Evolutionary conservation across 345 rosid genomes (phyloP), one percentile per base, ranked within the genome.

Genomic region (Boechera retrofracta): DNA sequence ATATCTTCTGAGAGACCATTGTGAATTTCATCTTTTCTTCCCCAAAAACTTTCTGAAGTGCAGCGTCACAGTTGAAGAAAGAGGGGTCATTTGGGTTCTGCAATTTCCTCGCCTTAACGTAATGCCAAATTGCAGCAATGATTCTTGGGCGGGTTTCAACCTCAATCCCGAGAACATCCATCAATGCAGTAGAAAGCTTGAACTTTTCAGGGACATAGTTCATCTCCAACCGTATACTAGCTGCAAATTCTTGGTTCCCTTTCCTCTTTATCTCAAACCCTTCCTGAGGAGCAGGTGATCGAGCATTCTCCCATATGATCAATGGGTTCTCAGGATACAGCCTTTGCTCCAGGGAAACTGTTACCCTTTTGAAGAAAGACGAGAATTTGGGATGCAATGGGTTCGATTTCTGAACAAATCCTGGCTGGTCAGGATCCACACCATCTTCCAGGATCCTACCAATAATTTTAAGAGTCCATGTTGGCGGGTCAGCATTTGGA

Each of bases 101-200:
- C 83, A 95, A 64, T 81, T 92, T 95, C 82, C 97, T 89, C 51
- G 98, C 99, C 85, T 95, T 95, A 24, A 92, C 99, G 74, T 95
- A 95, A 79, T 95, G 99, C 99, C 99, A 95, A 73, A 95, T 86
- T 32, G 96, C 96, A 77, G 97, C 96, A n/a, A 95, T 92, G 62
- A 92, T 88, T 84, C 99, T 87, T 3, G 99, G 98, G 42, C 98
- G 89, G 9, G 96, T 92, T 67, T 92, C 99, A 60, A 92, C 99
- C 76, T 95, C 99, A 62, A 92, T 89, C 59, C 99, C 97, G 31
- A 95, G 94, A 82, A 95, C 97, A 75, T 95, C 99, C 87, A 82
- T 88, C 85, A 95, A 82, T 53, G 93, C 83, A 45, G 92, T 84
- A 71, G 99, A 92, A 53, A 95, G 96, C 90, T 95, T 95, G 74